Percentiles rank a stretch among this genome's conserved stretches.
Conservation (phyloP, 805 yeast genomes). For the Scheffersomyces stipitis region DNA sequence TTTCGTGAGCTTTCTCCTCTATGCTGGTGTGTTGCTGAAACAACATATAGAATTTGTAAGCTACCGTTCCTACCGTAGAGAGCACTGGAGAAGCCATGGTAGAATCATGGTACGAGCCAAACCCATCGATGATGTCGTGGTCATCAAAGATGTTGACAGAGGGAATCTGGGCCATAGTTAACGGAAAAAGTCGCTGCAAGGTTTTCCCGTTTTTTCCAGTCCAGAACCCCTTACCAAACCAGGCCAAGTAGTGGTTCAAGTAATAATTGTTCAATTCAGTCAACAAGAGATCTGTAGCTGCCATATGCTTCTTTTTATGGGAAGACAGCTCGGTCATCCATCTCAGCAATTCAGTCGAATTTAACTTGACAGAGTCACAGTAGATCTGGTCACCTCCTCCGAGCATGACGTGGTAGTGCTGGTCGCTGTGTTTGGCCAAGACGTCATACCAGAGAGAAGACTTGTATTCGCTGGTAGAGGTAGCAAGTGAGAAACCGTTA, state of each 20-base stretch:
- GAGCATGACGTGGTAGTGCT: slow-evolving; percentile 85
- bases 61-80: slow-evolving; percentile 68
- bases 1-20: slow-evolving; percentile 34
- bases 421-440: slow-evolving; percentile 56
- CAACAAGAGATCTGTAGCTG: slow-evolving; percentile 48
- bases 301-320: slow-evolving; percentile 36
- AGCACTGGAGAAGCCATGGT: slow-evolving; percentile 77
- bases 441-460: slow-evolving; percentile 90
- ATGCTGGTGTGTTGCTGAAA: slow-evolving; percentile 82
- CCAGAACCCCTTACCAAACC: slow-evolving; percentile 94
- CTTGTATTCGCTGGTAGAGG: slow-evolving; percentile 64
- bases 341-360: slow-evolving; percentile 50
- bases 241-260: slow-evolving; percentile 68
- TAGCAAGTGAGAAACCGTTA: slow-evolving; percentile 81
- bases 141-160: slow-evolving; percentile 86
- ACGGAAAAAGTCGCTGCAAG: slow-evolving; percentile 64
- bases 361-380: slow-evolving; percentile 73
- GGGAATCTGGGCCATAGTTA: slow-evolving; percentile 82
- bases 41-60: slow-evolving; percentile 83
- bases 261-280: slow-evolving; percentile 65
- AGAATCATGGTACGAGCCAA: slow-evolving; percentile 77
- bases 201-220: slow-evolving; percentile 66
- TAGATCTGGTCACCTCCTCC: slow-evolving; percentile 98
- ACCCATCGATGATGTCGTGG: slow-evolving; percentile 96
- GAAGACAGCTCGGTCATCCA: slow-evolving; percentile 65